Evolutionary conservation across 495 filamentous ascomycete species (phyloP), one percentile per base, ranked within the genome.

Genomic region (Copromyces sp.): DNA sequence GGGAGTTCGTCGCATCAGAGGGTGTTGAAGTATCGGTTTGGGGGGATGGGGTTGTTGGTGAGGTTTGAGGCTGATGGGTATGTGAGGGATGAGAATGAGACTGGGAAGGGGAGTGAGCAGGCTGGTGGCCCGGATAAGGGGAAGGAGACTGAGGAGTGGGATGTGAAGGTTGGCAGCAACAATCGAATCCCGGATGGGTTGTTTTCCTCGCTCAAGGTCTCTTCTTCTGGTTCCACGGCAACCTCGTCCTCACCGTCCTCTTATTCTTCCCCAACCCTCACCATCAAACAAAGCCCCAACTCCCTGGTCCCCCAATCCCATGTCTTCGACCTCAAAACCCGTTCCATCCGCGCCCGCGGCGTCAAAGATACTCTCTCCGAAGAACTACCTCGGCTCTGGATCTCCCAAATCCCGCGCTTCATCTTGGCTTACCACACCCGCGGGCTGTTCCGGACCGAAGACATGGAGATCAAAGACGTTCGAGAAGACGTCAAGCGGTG

Each of bases 301-400:
- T 45, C 14, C 8, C 38, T 72, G 20, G 70, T 86, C 7, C 81
- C 83, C 9, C 89, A 90, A 69, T 39, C 78, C 4, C 78, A 82
- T 9, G 78, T 91, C 20, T 89, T 92, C 75, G 90, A 92, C 72
- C 80, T 93, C 68, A 92, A 92, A 75, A 93, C 91, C 0, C 85
- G 89, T 4, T 84, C 83, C 20, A 76, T 83, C 59, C 79, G 80
- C 37, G 76, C 76, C 29, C 75, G 68, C 17, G 12, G 9, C 39
- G 53, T 53, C 11, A 71, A 73, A 32, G 73, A 79, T 24, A 76
- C 80, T 17, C 73, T 84, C 7, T 72, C 59, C 2, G 85, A 87
- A 3, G 81, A 88, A 42, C 73, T 89, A 11, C 84, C 86, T 6
- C 82, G 88, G 3, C 82, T 92, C 7, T 92, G 89, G 90, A 37